These are phyloP conservation scores for Ceraceosorus guamensis DNA, from an alignment of 1,284 basidiomycete genomes.

Conservation along the genomic window DNA sequence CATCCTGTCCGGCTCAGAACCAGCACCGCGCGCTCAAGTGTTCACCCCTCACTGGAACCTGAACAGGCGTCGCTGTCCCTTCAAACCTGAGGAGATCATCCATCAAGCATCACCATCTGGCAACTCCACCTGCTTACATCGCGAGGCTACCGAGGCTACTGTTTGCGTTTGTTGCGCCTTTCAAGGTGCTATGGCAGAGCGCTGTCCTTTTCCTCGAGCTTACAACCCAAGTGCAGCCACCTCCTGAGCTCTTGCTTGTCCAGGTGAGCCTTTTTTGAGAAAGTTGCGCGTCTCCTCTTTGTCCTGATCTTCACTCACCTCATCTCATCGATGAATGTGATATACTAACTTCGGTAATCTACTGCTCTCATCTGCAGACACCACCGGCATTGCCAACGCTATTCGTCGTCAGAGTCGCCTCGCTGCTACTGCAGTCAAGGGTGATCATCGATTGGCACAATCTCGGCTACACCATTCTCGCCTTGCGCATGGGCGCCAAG, in stretches of 20 bases:
- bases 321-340: too few relatives aligned
- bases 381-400: slow-evolving; percentile 94
- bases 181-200: slow-evolving; percentile 59
- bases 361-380: slow-evolving; percentile 58
- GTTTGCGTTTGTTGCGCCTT: slow-evolving; percentile 69
- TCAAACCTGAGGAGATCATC: slow-evolving; percentile 18
- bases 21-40: background rate
- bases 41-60: background rate
- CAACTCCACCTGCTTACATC: slow-evolving; percentile 60
- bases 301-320: too few relatives aligned
- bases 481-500: slow-evolving; percentile 63
- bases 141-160: slow-evolving; percentile 54
- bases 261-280: slow-evolving; percentile 58
- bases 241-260: slow-evolving; percentile 79
- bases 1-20: background rate
- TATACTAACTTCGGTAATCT: too few relatives aligned
- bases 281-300: too few relatives aligned
- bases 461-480: slow-evolving; percentile 86
- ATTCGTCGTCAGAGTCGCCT: slow-evolving; percentile 70
- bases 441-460: slow-evolving; percentile 99
- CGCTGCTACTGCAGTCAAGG: slow-evolving; percentile 62
- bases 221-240: slow-evolving; percentile 55
- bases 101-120: slow-evolving; percentile 53
- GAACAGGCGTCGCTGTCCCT: slow-evolving; percentile 25
- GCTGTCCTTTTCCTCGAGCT: slow-evolving; percentile 32